Percentiles rank a stretch among this genome's conserved stretches.
Conservation (phyloP, 2,329 filamentous ascomycete genomes). For the Xylariomycetidae sp. region DNA sequence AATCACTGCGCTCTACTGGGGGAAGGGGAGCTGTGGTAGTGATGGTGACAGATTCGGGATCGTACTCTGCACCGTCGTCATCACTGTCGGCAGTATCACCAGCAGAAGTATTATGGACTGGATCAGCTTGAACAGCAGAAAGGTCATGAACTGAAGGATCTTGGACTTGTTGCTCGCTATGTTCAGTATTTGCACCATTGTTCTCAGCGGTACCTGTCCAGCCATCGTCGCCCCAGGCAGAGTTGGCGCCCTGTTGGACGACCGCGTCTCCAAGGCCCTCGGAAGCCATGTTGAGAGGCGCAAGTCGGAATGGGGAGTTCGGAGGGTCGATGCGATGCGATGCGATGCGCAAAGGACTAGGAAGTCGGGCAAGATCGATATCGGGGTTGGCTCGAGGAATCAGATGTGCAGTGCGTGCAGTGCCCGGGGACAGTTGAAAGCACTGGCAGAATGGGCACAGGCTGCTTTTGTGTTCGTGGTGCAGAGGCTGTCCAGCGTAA, state of each 20-base stretch:
- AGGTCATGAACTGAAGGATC: too few species aligned
- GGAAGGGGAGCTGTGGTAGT: conserved; percentile 19
- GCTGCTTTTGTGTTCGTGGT: too few species aligned
- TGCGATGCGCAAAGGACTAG: too few species aligned
- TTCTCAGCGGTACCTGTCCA: conserved; percentile 49
- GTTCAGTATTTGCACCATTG: conserved; percentile 46
- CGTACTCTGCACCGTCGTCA: conserved; percentile 51
- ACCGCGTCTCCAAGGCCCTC: conserved; percentile 16
- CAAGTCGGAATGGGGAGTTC: conserved; percentile 1
- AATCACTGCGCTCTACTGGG: conserved; percentile 23
- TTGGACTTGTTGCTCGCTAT: conserved; percentile 50
- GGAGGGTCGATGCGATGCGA: too few species aligned
- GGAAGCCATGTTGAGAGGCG: conserved; percentile 20
- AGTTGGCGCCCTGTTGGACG: conserved; percentile 16
- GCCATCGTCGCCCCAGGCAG: conserved; percentile 42
- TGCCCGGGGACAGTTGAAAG: too few species aligned
- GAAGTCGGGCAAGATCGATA: too few species aligned
- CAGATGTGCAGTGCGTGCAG: too few species aligned
- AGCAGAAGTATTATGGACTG: conserved; percentile 39
- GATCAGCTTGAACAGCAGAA: conserved; percentile 36
- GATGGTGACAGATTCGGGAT: conserved; percentile 46
- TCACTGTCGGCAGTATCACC: conserved; percentile 43
- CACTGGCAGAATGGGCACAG: too few species aligned
- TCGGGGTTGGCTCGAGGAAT: too few species aligned
- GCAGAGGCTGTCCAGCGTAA: too few species aligned